Evolutionary conservation across 2,329 filamentous ascomycete genomes (phyloP).

Genomic region (Curvularia eragrostidis): DNA sequence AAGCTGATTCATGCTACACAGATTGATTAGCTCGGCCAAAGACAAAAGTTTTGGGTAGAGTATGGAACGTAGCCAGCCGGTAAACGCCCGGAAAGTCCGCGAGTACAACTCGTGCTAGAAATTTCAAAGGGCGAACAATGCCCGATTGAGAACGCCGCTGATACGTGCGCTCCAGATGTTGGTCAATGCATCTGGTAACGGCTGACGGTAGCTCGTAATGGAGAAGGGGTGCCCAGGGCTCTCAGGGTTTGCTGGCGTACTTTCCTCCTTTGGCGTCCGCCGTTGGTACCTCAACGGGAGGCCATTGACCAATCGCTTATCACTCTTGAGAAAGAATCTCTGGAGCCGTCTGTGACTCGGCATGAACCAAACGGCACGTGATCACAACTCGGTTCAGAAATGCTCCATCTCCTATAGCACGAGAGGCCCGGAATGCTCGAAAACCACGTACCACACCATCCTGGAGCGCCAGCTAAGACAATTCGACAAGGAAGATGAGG

Average conservation of each 20-base stretch:
- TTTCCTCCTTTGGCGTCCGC: conserved; percentile 31
- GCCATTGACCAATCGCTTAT: conserved; percentile 43
- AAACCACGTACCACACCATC: conserved; percentile 26
- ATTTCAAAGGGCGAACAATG: conserved; percentile 22
- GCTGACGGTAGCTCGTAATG: conserved; percentile 28
- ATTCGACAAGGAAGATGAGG: conserved; percentile 49
- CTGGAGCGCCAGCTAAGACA: conserved; percentile 42
- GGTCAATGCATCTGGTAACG: conserved; percentile 37
- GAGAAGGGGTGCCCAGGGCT: conserved; percentile 23
- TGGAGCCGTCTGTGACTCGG: conserved; percentile 42
- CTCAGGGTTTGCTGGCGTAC: conserved; percentile 28
- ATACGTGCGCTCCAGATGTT: conserved; percentile 24
- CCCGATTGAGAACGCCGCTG: conserved; percentile 31
- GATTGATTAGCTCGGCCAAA: conserved; percentile 45
- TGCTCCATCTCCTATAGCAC: conserved; percentile 44
- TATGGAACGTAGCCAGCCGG: conserved; percentile 31
- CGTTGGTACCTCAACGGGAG: conserved; percentile 23
- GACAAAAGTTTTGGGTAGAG: conserved; percentile 30
- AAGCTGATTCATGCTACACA: conserved; percentile 44
- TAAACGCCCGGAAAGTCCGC: conserved; percentile 30
- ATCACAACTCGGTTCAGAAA: conserved; percentile 46
- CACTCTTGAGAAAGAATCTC: conserved; percentile 32
- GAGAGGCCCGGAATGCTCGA: conserved; percentile 44
- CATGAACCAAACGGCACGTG: conserved; percentile 48
- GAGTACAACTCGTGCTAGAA: conserved; percentile 22